A percentile compares a stretch with the other conserved stretches of the same genome.
phyloP scores from a whole-genome alignment of 2,329 filamentous ascomycete genomes.

The Aspergillus caelatus region DNA sequence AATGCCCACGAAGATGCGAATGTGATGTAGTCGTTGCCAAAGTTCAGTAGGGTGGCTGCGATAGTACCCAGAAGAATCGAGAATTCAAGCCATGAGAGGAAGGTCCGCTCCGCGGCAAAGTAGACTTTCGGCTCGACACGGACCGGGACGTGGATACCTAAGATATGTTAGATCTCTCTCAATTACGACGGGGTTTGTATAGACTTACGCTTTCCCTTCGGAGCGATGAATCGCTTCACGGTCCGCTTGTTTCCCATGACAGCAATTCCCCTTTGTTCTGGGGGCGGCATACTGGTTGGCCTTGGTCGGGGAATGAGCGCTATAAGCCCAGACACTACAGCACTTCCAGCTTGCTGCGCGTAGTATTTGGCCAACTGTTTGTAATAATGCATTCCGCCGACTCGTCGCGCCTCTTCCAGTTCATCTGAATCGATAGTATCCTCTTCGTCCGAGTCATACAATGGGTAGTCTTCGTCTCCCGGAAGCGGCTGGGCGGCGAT shows the following conservation, averaged over 20 bases:
- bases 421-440: conserved; percentile 75
- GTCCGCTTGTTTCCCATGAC: conserved; percentile 48
- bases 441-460: conserved; percentile 91
- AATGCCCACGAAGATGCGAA: conserved; percentile 76
- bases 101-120: conserved; percentile 94
- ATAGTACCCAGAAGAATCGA: conserved; percentile 91
- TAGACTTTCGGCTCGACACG: conserved; percentile 97
- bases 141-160: conserved; percentile 91
- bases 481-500: conserved; percentile 64
- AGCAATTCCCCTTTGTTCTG: conserved; percentile 39
- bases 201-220: conserved; percentile 56
- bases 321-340: conserved; percentile 50
- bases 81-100: conserved; percentile 96
- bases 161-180: conserved; percentile 18
- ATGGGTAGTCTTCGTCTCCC: conserved; percentile 71
- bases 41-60: conserved; percentile 80
- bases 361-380: conserved; percentile 60
- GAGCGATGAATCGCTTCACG: conserved; percentile 61
- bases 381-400: conserved; percentile 77
- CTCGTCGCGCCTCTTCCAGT: conserved; percentile 74
- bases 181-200: background rate
- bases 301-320: conserved; percentile 55
- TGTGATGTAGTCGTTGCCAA: conserved; percentile 64
- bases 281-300: conserved; percentile 41
- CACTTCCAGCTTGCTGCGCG: conserved; percentile 51